Conservation (phyloP, 345 rosid species). For the Viola odorata region DNA sequence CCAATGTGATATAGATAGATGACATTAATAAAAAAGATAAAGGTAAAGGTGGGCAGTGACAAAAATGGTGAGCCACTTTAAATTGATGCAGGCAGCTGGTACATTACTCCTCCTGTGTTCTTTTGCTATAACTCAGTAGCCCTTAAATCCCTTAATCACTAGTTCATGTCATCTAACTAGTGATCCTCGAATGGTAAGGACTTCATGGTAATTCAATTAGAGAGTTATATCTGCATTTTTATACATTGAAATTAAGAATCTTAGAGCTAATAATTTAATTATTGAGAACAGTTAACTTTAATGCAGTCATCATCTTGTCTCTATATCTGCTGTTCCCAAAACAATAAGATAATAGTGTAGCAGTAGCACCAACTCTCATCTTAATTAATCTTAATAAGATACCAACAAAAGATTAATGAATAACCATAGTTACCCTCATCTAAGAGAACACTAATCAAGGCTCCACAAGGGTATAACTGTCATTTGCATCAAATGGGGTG, state of each 20-base stretch:
- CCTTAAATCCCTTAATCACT: too few species aligned
- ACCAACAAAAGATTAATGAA: background rate
- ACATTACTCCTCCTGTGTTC: too few species aligned
- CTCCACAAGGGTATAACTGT: constrained; percentile 14
- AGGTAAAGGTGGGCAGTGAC: too few species aligned
- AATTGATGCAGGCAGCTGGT: too few species aligned
- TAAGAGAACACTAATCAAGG: background rate
- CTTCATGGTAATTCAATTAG: constrained; percentile 17
- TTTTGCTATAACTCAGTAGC: too few species aligned
- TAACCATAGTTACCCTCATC: constrained; percentile 9
- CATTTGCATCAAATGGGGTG: constrained; percentile 2
- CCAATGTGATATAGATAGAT: too few species aligned
- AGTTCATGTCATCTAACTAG: background rate
- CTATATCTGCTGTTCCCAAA: constrained; percentile 28
- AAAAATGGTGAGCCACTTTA: too few species aligned
- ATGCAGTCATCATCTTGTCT: constrained; percentile 18
- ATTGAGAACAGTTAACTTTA: constrained; percentile 24
- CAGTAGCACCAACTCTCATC: constrained; percentile 5
- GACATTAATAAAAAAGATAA: too few species aligned
- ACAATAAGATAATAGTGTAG: constrained; percentile 18
- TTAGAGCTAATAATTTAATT: constrained; percentile 14
- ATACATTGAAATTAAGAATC: background rate
- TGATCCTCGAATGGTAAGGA: constrained; percentile 1
- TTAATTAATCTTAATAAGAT: too few species aligned
- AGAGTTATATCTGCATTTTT: too few species aligned